Evolutionary conservation across 208 protist species (phyloP), one percentile per base, ranked within the genome.

Genomic region (Leptomonas seymouri): DNA sequence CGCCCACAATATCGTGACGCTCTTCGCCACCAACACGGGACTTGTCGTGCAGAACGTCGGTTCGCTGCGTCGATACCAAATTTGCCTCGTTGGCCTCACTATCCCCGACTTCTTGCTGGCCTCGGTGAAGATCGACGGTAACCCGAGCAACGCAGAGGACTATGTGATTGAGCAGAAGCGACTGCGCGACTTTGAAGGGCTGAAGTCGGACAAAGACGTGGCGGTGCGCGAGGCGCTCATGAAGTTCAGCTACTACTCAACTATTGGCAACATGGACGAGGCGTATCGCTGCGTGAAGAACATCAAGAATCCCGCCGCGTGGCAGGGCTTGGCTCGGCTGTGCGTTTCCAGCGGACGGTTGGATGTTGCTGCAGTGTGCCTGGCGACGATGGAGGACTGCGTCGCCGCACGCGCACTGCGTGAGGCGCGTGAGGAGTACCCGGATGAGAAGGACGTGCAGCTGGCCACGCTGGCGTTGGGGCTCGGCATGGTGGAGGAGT

Each of bases 231-330:
- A 98, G 67, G 98, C 97, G 57, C 84, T 99, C 34, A 90, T 98
- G 81, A 90, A 97, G 74, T 99, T 99, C 75, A 96, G 90, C 70
- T 99, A 98, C 82, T 95, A 98, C 74, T 89, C 98, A 21, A 98
- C 97, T 16, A 96, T 98, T 34, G 97, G 96, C 45, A 97, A 98
- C 79, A 99, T 99, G 97, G 98, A 99, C 78, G 98, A 98, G 83
- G 98, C 96, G n/a, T 98, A 98, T 70, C 87, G 91, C 39, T 96
- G 94, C 44, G 96, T 99, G 45, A 98, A 98, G 80, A 91, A 81
- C 34, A 98, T 99, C 76, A 96, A 98, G 71, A 92, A 89, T 71
- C 71, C 79, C 12, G 82, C 80, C 5, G 93, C 98, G 25, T 99
- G 98, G 97, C 85, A 97, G 61, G 97, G 94, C 62, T 90, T 99